Evolutionary conservation across 2,329 filamentous ascomycete genomes (phyloP), one percentile per base, ranked within the genome.

Genomic region (Talaromyces atroroseus): DNA sequence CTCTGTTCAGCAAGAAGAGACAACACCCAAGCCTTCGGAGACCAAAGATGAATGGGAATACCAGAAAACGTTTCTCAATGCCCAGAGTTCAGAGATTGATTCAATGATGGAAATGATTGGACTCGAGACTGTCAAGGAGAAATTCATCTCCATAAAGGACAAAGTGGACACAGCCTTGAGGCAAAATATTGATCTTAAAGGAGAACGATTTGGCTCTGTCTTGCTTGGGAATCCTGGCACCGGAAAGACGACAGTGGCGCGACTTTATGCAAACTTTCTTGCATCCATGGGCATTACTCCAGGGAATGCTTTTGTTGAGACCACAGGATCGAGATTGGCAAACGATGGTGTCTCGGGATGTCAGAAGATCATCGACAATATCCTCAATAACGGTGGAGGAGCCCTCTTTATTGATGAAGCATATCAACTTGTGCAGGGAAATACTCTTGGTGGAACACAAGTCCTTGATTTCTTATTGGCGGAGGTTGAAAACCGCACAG

Each of bases 381-480:
- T 92, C 0, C 67, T 83, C 3, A 74, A 83, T 26, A 61, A 70
- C 0, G 84, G 82, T 0, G 88, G 88, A 0, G 89, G 89, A 0
- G 85, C 85, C 0, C 64, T 90, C 1, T 92, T 92, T 64, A 86
- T 92, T 21, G 89, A 92, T 58, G 88, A 92, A 67, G 87, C 88
- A 0, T 91, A 92, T 63, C 88, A 92, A 60, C 75, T 92, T 0
- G 78, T 82, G 0, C 82, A 81, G 0, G 80, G 80, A 0, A 81
- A 82, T 55, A 86, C 73, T 21, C 63, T 66, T 2, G 81, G 81
- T 0, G 87, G 88, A 0, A 74, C 71, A 0, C 78, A 80, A 0
- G 86, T 90, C 0, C 73, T 92, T 0, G 87, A 92, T 59, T 89
- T 80, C 58, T 74, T 92, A 0, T 78, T 92, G 0, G 78, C 86